Percentiles rank a stretch among this genome's conserved stretches.
Conservation (phyloP, 306 rosid species). For the Geum urbanum region DNA sequence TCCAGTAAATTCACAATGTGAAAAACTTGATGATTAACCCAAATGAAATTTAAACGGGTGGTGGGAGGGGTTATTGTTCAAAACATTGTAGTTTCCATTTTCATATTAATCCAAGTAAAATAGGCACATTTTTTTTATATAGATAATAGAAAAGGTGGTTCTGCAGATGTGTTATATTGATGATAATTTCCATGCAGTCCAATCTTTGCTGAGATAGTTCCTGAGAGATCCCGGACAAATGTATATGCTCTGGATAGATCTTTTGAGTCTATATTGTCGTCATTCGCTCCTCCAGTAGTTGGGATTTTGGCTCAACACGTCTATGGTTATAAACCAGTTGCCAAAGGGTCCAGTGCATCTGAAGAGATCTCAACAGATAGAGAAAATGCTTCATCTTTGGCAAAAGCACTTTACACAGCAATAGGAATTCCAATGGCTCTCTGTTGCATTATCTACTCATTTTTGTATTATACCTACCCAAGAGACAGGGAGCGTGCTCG, state of each 20-base stretch:
- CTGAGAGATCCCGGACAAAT: conserved; percentile 78
- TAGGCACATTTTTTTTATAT: neutral
- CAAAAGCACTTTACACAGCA: conserved; percentile 48
- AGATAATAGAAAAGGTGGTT: neutral
- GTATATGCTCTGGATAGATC: conserved; percentile 89
- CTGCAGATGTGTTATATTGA: neutral
- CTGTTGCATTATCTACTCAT: conserved; percentile 52
- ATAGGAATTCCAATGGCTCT: conserved; percentile 57
- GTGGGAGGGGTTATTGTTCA: neutral
- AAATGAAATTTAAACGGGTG: too few relatives aligned
- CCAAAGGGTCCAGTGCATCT: conserved; percentile 38
- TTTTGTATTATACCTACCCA: conserved; percentile 49
- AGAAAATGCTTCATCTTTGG: conserved; percentile 47
- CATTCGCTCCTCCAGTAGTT: conserved; percentile 86
- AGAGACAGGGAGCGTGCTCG: conserved; percentile 52
- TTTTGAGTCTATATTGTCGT: conserved; percentile 76
- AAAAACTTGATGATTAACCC: neutral
- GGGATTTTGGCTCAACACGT: conserved; percentile 82
- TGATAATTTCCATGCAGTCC: conserved; percentile 55
- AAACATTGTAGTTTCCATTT: neutral
- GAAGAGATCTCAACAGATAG: conserved; percentile 52
- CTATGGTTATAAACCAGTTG: conserved; percentile 74
- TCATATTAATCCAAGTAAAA: neutral
- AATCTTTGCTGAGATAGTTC: conserved; percentile 96
- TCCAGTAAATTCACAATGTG: neutral